Percentiles rank a stretch among this genome's conserved stretches.
Evolutionary conservation across 2,329 filamentous ascomycete species (phyloP).

Genomic region (Aspergillus melleus): DNA sequence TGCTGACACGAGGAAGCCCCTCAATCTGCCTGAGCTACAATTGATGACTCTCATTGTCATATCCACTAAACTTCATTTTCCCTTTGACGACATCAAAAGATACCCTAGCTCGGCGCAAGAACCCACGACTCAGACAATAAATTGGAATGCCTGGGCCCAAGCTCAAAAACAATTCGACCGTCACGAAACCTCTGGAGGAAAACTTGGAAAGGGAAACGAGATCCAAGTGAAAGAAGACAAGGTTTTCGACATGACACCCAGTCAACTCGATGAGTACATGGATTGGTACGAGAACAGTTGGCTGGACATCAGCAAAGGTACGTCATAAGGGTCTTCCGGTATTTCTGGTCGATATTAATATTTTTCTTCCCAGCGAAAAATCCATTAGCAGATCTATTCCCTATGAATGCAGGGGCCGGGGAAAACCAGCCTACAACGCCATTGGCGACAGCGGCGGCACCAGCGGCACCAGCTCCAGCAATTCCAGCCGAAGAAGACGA

Average conservation of each 20-base stretch:
- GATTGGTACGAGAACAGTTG: conserved; percentile 75
- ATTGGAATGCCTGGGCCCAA: conserved; percentile 72
- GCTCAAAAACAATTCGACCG: conserved; percentile 46
- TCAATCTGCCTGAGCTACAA: conserved; percentile 71
- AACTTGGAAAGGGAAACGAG: conserved; percentile 49
- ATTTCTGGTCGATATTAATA: background rate
- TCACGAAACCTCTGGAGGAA: conserved; percentile 31
- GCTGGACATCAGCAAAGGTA: conserved; percentile 38
- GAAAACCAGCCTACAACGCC: conserved; percentile 10
- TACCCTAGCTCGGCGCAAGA: conserved; percentile 54
- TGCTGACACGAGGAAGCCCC: conserved; percentile 40
- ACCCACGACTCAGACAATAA: conserved; percentile 59
- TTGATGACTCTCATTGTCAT: conserved; percentile 71
- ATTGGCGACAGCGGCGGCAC: background rate
- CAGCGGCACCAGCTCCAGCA: background rate
- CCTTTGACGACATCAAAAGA: conserved; percentile 63
- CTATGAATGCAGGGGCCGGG: conserved; percentile 26
- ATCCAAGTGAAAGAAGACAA: conserved; percentile 61
- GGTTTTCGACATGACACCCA: conserved; percentile 60
- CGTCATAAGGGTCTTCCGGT: background rate
- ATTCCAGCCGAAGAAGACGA: conserved; percentile 17
- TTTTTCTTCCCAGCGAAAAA: conserved; percentile 22
- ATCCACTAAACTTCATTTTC: conserved; percentile 75
- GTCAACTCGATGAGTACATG: conserved; percentile 72
- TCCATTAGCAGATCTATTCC: conserved; percentile 46